Conservation (phyloP, 192 early-diverging fungal genomes). For the Backusella morwellensis region DNA sequence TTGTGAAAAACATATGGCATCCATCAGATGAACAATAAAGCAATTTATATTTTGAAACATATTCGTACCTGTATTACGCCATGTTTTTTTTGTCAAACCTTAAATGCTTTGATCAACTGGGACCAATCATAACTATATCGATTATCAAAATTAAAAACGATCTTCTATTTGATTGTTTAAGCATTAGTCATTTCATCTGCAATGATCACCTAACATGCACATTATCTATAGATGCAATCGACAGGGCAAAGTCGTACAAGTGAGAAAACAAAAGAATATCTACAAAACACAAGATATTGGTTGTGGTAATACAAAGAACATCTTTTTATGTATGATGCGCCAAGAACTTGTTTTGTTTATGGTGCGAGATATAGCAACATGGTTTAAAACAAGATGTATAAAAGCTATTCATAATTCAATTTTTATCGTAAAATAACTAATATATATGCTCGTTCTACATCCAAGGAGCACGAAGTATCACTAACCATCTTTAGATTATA, state of each 20-base stretch:
- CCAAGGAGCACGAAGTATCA: not conserved
- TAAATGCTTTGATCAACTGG: not conserved
- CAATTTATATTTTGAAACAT: not conserved
- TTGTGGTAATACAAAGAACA: not conserved
- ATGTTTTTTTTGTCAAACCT: not conserved
- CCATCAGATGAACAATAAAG: not conserved
- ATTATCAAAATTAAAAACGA: not conserved
- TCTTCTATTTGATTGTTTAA: no score
- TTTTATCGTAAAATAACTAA: no score
- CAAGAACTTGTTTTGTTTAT: not conserved
- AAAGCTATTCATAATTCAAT: not conserved
- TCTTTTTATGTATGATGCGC: not conserved
- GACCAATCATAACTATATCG: not conserved
- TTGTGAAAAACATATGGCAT: constrained; percentile 2
- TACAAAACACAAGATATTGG: not conserved
- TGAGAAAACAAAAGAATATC: not conserved
- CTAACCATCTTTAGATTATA: not conserved
- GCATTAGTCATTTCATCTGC: no score
- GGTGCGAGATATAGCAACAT: not conserved
- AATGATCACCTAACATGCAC: not conserved
- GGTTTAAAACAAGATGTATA: not conserved
- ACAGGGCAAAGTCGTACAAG: not conserved
- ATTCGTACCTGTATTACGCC: not conserved
- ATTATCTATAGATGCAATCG: not conserved
- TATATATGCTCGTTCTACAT: no score